Percentiles rank a stretch among this genome's conserved stretches.
These are phyloP conservation scores for Exophiala phaeomuriformis DNA, from an alignment of 2,329 filamentous ascomycete genomes.

Conservation along the genomic window DNA sequence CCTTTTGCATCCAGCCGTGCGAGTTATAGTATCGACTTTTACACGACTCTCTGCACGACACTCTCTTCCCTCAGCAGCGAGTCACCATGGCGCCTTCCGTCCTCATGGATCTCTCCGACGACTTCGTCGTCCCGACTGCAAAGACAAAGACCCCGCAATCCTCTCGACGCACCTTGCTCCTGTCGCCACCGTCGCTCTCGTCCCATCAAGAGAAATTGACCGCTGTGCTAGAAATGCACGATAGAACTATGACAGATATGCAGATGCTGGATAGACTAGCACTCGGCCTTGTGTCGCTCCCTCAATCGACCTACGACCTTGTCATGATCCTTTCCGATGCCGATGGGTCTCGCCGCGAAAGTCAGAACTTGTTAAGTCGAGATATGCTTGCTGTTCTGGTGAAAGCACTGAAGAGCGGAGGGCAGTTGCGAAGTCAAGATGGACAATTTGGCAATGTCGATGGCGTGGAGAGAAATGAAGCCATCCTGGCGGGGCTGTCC, in stretches of 20 bases:
- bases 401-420: slow-evolving; percentile 63
- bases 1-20: too few relatives aligned
- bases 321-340: slow-evolving; percentile 77
- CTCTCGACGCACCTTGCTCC: slow-evolving; percentile 61
- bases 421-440: slow-evolving; percentile 61
- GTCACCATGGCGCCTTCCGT: slow-evolving; percentile 39
- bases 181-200: slow-evolving; percentile 84
- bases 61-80: not conserved
- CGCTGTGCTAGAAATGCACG: slow-evolving; percentile 61
- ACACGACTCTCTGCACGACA: not conserved
- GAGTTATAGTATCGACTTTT: not conserved
- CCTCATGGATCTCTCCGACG: slow-evolving; percentile 50
- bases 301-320: slow-evolving; percentile 69
- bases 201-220: slow-evolving; percentile 73
- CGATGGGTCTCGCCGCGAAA: slow-evolving; percentile 60
- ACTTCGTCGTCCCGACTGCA: slow-evolving; percentile 40
- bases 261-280: slow-evolving; percentile 96
- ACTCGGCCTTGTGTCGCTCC: slow-evolving; percentile 70
- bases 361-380: slow-evolving; percentile 57
- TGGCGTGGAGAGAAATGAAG: slow-evolving; percentile 59
- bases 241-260: slow-evolving; percentile 72
- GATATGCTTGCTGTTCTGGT: slow-evolving; percentile 63
- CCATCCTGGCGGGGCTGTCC: slow-evolving; percentile 73
- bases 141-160: slow-evolving; percentile 26
- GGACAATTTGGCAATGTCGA: slow-evolving; percentile 46